phyloP scores from a whole-genome alignment of 73 alveolate genomes.

The Paramecium pentaurelia region DNA sequence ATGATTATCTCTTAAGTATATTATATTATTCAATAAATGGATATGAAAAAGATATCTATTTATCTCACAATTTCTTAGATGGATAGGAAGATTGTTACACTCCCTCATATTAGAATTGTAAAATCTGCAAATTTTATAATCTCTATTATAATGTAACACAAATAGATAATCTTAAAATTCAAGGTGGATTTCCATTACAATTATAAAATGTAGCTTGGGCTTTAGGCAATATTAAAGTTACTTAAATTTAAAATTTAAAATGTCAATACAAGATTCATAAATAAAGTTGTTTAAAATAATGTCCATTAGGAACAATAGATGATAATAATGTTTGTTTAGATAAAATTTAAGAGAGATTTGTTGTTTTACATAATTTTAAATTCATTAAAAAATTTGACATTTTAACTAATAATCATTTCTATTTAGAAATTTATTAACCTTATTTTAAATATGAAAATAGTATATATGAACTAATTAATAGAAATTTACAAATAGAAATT shows the following conservation, averaged over 20 bases:
- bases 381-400: neutral
- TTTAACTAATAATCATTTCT: neutral
- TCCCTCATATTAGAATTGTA: neutral
- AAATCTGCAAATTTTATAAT: neutral
- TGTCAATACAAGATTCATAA: neutral
- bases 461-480: neutral
- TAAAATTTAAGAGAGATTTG: neutral
- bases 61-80: neutral
- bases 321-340: neutral
- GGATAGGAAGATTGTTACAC: neutral
- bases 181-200: neutral
- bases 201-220: neutral
- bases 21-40: neutral
- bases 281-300: neutral
- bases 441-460: neutral
- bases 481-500: neutral
- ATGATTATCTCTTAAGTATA: neutral
- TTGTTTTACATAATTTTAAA: neutral
- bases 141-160: neutral
- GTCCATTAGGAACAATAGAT: neutral
- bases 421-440: neutral
- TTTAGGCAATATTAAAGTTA: neutral
- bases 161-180: neutral
- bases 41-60: neutral
- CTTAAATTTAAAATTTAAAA: neutral